Evolutionary conservation across 352 stramenopile genomes (phyloP), one percentile per base, ranked within the genome.

Genomic region (Pythium dissotocum): DNA sequence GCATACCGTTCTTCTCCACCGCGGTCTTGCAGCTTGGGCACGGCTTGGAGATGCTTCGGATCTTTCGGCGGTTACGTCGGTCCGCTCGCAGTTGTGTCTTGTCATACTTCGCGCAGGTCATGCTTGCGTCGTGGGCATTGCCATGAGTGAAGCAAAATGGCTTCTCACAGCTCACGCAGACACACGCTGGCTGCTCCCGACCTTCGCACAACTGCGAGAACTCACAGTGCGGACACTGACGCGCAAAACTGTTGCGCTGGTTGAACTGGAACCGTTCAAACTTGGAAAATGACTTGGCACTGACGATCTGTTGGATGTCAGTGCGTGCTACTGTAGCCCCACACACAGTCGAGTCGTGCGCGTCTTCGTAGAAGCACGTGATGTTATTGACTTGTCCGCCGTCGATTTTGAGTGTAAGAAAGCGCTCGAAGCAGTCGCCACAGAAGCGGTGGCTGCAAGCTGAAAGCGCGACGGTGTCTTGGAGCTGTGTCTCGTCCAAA

Each of bases 391-490:
- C 59, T 58, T 68, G 28, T 6, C 53, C 51, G 32, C 42, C 51
- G 13, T 26, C 32, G 61, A 68, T 68, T 30, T 55, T 65, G n/a
- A 65, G 59, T 32, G 44, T 58, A 35, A 65, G 60, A 38, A 68
- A 73, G 4, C 46, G 55, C 42, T 63, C 18, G 10, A 73, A 59
- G 61, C 67, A 73, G 8, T 24, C 46, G n/a, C 32, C 9, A 49
- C 67, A 73, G 61, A 73, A 73, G 24, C 67, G 61, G 53, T 73
- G 67, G 42, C 46, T 62, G 61, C 67, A 73, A 26, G 48, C 57
- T 4, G 63, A 48, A 2, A 73, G 67, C 38, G 24, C 2, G 24
- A 58, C 21, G 8, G 67, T 66, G 6, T 66, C 42, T 5, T 44
- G 28, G 6, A 73, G 16, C 26, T 56, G 46, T 30, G 69, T 62